Base-by-base conservation (phyloP, 2,329 filamentous ascomycete genomes). In the Xylaria multiplex region DNA sequence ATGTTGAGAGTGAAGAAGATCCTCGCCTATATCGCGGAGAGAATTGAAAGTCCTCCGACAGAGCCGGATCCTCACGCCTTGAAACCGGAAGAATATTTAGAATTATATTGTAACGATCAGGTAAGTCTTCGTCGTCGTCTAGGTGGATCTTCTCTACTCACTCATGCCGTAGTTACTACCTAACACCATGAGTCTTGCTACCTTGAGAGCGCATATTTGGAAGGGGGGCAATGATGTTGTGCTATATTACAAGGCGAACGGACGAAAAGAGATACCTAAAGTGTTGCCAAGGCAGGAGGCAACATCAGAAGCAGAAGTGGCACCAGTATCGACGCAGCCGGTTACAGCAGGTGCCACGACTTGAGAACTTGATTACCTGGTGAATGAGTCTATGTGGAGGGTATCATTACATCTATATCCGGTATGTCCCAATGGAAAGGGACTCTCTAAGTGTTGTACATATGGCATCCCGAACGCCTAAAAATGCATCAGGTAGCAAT, bases 1-100 rank as follows among this genome's bases (percentile, higher is more conserved):
- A 98, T 99, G 96, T 84, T 99, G 57, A 88, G 96, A 53, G 93
- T 96, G 3, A 95, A 93, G 81, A 99, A 99, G 83, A 96, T 99
- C 24, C 81, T 98, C 64, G 88, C 90, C 0, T 99, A 99, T 74
- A 88, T 99, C 19, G 93, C 93, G 1, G 96, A 99, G 79, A 87
- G 94, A 61, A 95, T 99, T 64, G 95, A 98, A 72, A 85, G 85
- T n/a, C 81, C 85, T 0, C 81, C 85, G 0, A 84, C 89, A 56
- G 84, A 88, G 59, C 81, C 84, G 3, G 86, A 89, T 56, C 81
- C 85, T 9, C 82, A 88, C 59, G 83, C 82, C 16, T 80, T 96
- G 75, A 90, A 87, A 73, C 92, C 95, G 1, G 95, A 98, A 77
- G 93, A 98, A 75, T 97, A 97, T 79, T 82, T 99, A 37, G 96